These are phyloP conservation scores for Darksidea phi DNA, from an alignment of 495 filamentous ascomycete species.

Conservation along the genomic window DNA sequence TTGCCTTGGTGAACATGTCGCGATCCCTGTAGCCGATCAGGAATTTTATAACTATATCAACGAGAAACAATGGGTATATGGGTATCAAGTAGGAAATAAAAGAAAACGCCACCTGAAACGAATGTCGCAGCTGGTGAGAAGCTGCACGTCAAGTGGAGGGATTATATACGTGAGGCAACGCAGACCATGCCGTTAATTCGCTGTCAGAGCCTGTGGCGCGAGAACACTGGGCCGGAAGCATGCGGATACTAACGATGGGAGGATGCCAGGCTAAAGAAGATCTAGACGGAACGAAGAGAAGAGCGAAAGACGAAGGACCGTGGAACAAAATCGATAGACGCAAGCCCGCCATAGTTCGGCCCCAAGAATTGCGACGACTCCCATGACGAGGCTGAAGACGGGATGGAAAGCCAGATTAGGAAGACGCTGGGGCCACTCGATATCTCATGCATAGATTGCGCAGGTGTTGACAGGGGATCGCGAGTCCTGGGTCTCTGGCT, in stretches of 20 bases:
- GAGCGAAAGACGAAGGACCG: background rate
- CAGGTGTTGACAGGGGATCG: conserved; percentile 17
- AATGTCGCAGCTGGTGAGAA: no score
- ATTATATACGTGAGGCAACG: no score
- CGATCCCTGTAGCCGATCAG: conserved; percentile 3
- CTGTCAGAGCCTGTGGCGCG: background rate
- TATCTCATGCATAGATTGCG: conserved; percentile 32
- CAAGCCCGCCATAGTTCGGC: conserved; percentile 3
- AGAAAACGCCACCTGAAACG: background rate
- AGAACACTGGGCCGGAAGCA: background rate
- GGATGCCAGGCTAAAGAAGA: background rate
- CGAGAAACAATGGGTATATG: background rate
- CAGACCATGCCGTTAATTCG: no score
- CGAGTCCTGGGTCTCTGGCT: background rate
- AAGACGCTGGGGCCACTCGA: conserved; percentile 16
- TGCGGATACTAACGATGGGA: background rate
- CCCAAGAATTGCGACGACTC: background rate
- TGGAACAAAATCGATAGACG: conserved; percentile 17
- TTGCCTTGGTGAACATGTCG: conserved; percentile 17
- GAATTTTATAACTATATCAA: background rate
- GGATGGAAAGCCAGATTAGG: conserved; percentile 11
- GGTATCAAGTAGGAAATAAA: background rate
- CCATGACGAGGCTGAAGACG: conserved; percentile 15
- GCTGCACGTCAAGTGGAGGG: no score
- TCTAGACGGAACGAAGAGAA: background rate